These are phyloP conservation scores for Mucor irregularis DNA, from an alignment of 371 early-diverging fungal genomes.

Conservation along the genomic window DNA sequence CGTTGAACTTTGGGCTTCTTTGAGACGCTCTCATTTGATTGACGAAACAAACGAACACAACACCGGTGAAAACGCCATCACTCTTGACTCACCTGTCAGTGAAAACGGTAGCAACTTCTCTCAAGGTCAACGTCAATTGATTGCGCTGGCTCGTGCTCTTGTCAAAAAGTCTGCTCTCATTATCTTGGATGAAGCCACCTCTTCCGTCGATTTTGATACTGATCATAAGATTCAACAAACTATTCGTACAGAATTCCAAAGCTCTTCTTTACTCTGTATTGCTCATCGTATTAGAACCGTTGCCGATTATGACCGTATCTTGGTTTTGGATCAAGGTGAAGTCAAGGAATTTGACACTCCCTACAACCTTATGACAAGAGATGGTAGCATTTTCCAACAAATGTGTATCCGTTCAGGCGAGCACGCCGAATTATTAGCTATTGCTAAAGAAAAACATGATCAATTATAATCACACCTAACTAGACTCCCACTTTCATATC, in stretches of 20 bases:
- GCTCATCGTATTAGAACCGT: constrained; percentile 86
- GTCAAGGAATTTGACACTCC: constrained; percentile 81
- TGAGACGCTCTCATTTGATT: constrained; percentile 63
- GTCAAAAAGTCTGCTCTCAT: constrained; percentile 73
- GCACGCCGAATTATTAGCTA: constrained; percentile 40
- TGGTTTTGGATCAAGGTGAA: constrained; percentile 81
- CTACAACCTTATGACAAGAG: constrained; percentile 50
- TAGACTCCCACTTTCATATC: no score
- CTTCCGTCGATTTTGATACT: constrained; percentile 76
- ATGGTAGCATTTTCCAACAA: constrained; percentile 57
- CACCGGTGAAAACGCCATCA: constrained; percentile 30
- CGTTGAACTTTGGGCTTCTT: constrained; percentile 74
- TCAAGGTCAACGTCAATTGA: constrained; percentile 88
- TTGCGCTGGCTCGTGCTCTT: constrained; percentile 85
- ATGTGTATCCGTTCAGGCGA: constrained; percentile 76
- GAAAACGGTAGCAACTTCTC: constrained; percentile 83
- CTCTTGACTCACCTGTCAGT: constrained; percentile 59
- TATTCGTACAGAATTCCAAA: constrained; percentile 70
- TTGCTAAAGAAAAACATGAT: constrained; percentile 32
- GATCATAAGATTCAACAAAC: constrained; percentile 80
- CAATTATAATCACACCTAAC: background rate
- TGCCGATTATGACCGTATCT: constrained; percentile 87
- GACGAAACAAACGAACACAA: constrained; percentile 39
- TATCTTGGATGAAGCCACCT: constrained; percentile 88
- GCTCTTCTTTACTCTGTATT: constrained; percentile 71